Percentiles rank a stretch among this genome's conserved stretches.
Evolutionary conservation across 2,329 filamentous ascomycete species (phyloP).

Genomic region (Trichoderma koningiopsis): DNA sequence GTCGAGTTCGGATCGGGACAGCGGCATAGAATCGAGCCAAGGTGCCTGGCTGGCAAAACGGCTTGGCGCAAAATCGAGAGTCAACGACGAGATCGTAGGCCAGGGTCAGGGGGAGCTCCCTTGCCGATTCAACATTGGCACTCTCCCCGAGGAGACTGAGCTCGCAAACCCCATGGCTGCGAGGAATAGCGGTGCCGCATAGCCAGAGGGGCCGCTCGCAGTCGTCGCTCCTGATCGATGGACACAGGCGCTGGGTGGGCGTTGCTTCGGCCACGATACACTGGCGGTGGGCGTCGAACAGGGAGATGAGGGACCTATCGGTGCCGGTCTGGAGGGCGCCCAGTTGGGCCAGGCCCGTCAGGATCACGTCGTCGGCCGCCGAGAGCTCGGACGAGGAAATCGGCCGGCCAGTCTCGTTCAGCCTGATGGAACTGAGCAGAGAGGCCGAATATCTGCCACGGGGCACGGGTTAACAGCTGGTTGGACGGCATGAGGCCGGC

Average conservation of each 20-base stretch:
- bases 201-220: slow-evolving; percentile 32
- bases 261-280: slow-evolving; percentile 56
- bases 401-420: slow-evolving; percentile 32
- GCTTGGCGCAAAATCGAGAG: slow-evolving; percentile 34
- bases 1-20: slow-evolving; percentile 44
- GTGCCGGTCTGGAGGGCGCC: slow-evolving; percentile 47
- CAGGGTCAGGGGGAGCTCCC: slow-evolving; percentile 38
- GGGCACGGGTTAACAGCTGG: slow-evolving; percentile 5
- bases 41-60: slow-evolving; percentile 31
- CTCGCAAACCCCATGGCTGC: slow-evolving; percentile 36
- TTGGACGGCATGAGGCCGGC: background rate
- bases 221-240: slow-evolving; percentile 26
- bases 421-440: slow-evolving; percentile 26
- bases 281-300: slow-evolving; percentile 53
- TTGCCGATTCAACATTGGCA: background rate
- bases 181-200: slow-evolving; percentile 39
- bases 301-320: slow-evolving; percentile 49
- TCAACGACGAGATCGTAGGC: slow-evolving; percentile 40
- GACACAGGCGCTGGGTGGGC: slow-evolving; percentile 41
- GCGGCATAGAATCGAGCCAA: slow-evolving; percentile 44
- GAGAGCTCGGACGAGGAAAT: slow-evolving; percentile 33
- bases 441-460: slow-evolving; percentile 26
- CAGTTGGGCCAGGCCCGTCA: slow-evolving; percentile 55
- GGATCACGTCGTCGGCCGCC: slow-evolving; percentile 41
- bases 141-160: slow-evolving; percentile 18